phyloP scores from a whole-genome alignment of 257 asterid genomes.

The Asclepias syriaca region DNA sequence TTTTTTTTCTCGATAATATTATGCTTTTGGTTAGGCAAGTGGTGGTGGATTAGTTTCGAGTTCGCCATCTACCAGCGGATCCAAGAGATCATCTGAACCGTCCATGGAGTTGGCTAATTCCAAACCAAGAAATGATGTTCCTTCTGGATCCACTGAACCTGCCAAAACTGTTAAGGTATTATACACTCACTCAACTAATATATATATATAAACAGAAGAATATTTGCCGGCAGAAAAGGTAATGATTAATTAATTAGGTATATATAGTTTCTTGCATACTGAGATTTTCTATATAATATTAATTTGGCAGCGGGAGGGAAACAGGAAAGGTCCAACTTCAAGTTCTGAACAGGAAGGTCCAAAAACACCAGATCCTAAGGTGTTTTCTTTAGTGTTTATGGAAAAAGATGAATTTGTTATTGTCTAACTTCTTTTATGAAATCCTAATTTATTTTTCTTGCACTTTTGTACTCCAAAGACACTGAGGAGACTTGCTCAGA shows the following conservation, averaged over 20 bases:
- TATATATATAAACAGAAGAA: neutral
- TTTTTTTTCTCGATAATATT: neutral
- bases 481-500: conserved; percentile 89
- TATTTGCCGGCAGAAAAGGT: conserved; percentile 5
- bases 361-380: conserved; percentile 89
- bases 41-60: conserved; percentile 9
- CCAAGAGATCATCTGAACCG: conserved; percentile 78
- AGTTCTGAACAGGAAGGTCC: conserved; percentile 67
- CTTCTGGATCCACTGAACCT: conserved; percentile 43
- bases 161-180: conserved; percentile 71
- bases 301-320: conserved; percentile 69
- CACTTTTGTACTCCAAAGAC: conserved; percentile 34
- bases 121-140: conserved; percentile 47
- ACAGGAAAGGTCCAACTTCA: conserved; percentile 55
- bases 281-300: conserved; percentile 10
- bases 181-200: conserved; percentile 10
- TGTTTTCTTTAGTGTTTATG: conserved; percentile 8
- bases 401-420: neutral
- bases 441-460: conserved; percentile 6
- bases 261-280: conserved; percentile 15
- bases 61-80: conserved; percentile 46
- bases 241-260: conserved; percentile 6
- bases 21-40: conserved; percentile 47
- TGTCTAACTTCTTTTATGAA: neutral
- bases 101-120: conserved; percentile 46